Base-by-base conservation (phyloP, 2,329 filamentous ascomycete genomes). In the Diplodia mutila region DNA sequence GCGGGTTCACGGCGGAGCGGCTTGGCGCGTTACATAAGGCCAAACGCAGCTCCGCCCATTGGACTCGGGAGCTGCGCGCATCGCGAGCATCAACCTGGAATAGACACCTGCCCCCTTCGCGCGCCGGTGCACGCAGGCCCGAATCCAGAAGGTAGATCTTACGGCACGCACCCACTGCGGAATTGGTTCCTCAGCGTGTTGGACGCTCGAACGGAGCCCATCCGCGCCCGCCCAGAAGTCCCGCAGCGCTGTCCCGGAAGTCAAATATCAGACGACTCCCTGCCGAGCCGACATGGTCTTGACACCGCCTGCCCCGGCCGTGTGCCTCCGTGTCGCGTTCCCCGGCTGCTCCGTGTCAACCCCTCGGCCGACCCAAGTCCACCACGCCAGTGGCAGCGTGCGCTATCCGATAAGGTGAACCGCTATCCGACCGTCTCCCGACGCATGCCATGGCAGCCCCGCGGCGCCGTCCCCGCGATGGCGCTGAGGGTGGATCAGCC, bases 1-100 rank as follows among this genome's bases (percentile, higher is more conserved):
- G 53, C 42, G 42, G 42, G 42, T 46, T 46, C 42, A 46, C 65
- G 59, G 59, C 46, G 46, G 29, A 12, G 18, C 16, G 46, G 21
- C 65, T 67, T 67, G 65, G 65, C 65, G 46, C 12, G n/a, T 67
- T 59, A 67, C 48, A 52, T 67, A 67, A 67, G 23, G 54, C 29
- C 8, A 18, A 49, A 27, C 27, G 39, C 16, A 29, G 8, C n/a
- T 9, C 34, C 39, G 34, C n/a, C 55, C 53, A 66, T 66, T 66
- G 52, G 65, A 12, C 53, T 27, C 49, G 49, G 11, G 49, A 27
- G 11, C 32, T 9, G 21, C 12, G 32, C 32, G 52, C 52, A 49
- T 55, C 37, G 52, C 18, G 27, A 63, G 59, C 59, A 51, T 51
- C 59, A 25, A 29, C 4, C 53, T 7, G 14, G 51, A 9, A n/a